Base-by-base conservation (phyloP, 306 rosid genomes). In the Rosa rugosa region DNA sequence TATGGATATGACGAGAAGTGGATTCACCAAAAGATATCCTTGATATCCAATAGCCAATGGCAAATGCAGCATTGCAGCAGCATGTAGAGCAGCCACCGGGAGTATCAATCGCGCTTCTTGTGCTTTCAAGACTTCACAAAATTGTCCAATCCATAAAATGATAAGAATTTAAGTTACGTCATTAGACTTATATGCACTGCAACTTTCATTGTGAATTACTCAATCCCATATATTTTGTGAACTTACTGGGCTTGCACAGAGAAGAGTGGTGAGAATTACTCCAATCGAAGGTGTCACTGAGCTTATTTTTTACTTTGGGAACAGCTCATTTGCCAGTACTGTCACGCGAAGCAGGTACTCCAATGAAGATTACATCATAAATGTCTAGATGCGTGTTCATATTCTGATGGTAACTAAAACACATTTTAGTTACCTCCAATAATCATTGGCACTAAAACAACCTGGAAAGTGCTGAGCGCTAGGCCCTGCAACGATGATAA, bases 181-280 rank as follows among this genome's bases (percentile, higher is more conserved):
- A 5, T 71, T 40, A 51, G n/a, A 51, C n/a, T n/a, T n/a, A 36
- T 34, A 34, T 56, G 69, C 69, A 75, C 79, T 80, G 79, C 11
- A 74, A 74, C 74, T 71, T 69, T 17, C 40, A 42, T 7, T 73
- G 20, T 63, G 56, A 40, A 68, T 49, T 13, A 47, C 31, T 8
- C 22, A 16, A 3, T 31, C 27, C 79, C 40, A 16, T 16, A 81
- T 75, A n/a, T 22, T 53, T 75, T 60, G 6, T 22, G 59, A 68
- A 83, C 95, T 87, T 90, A 95, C 99, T 0, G 98, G 91, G 85
- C 98, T 92, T 56, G 99, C 97, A 84, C 97, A 95, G 46, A 95
- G 95, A 54, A 95, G 94, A 40, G 95, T 91, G 75, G 96, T 95
- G 81, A 95, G 91, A 80, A 92, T 78, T 60, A 95, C 99, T 91